These are phyloP conservation scores for Metarhizium robertsii DNA, from an alignment of 2,329 filamentous ascomycete genomes.

Conservation along the genomic window DNA sequence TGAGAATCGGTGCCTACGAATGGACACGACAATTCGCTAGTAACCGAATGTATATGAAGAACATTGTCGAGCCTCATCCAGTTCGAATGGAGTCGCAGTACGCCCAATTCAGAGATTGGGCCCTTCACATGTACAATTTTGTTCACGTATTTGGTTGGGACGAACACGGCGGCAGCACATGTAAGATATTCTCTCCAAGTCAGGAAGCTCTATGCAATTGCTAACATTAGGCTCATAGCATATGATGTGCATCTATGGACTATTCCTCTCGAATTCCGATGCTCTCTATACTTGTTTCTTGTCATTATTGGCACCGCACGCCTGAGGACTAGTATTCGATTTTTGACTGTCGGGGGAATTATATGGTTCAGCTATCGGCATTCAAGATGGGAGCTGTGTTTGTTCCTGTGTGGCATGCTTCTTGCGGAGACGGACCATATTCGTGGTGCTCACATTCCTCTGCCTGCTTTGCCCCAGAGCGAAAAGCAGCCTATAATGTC, in stretches of 20 bases:
- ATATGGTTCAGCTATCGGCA: conserved; percentile 36
- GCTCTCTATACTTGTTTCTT: conserved; percentile 48
- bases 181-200: conserved; percentile 17
- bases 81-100: conserved; percentile 24
- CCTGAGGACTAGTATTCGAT: conserved; percentile 31
- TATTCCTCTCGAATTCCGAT: conserved; percentile 51
- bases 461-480: conserved; percentile 15
- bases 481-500: conserved; percentile 9
- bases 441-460: conserved; percentile 32
- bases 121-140: conserved; percentile 37
- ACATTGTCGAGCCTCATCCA: conserved; percentile 40
- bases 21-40: conserved; percentile 35
- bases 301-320: conserved; percentile 39
- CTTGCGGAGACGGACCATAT: conserved; percentile 46
- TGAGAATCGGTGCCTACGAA: conserved; percentile 38
- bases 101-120: conserved; percentile 37
- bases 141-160: conserved; percentile 43
- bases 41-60: conserved; percentile 33
- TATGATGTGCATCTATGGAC: conserved; percentile 55
- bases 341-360: conserved; percentile 30
- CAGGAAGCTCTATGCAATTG: not conserved
- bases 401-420: conserved; percentile 45
- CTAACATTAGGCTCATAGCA: conserved; percentile 16
- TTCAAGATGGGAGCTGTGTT: conserved; percentile 43
- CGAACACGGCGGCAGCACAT: conserved; percentile 34